Conservation (phyloP, 2,329 filamentous ascomycete genomes). For the Ascochyta lentis region DNA sequence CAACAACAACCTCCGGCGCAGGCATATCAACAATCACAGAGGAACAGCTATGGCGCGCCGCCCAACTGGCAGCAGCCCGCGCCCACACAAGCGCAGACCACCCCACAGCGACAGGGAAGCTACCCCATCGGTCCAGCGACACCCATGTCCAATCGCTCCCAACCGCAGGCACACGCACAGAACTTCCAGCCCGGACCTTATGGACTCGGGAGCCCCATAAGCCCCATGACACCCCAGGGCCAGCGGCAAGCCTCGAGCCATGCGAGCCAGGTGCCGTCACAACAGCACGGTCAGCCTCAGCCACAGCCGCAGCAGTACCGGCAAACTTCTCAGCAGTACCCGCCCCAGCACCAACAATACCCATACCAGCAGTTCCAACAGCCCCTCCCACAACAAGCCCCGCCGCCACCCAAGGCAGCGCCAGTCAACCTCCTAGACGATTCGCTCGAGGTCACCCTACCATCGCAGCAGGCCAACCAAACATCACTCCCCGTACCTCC, state of each 20-base stretch:
- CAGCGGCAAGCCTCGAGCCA: constrained; percentile 31
- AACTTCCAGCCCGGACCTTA: constrained; percentile 28
- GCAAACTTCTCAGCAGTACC: constrained; percentile 24
- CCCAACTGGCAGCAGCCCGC: constrained; percentile 24
- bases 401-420: constrained; percentile 36
- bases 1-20: constrained; percentile 29
- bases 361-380: constrained; percentile 28
- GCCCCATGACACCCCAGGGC: constrained; percentile 43
- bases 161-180: constrained; percentile 39
- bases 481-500: constrained; percentile 72
- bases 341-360: constrained; percentile 21
- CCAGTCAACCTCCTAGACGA: constrained; percentile 66
- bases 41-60: constrained; percentile 25
- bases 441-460: constrained; percentile 65
- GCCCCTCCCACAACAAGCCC: constrained; percentile 21
- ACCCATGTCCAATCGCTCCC: constrained; percentile 34
- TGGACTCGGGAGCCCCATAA: constrained; percentile 45
- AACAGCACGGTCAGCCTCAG: constrained; percentile 22
- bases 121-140: constrained; percentile 37
- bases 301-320: constrained; percentile 21
- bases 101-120: constrained; percentile 28
- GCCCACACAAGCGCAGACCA: constrained; percentile 20
- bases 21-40: constrained; percentile 30
- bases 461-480: constrained; percentile 56
- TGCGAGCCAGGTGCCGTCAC: constrained; percentile 27